Evolutionary conservation across 139 green algal species (phyloP).

Genomic region (Monoraphidium neglectum): DNA sequence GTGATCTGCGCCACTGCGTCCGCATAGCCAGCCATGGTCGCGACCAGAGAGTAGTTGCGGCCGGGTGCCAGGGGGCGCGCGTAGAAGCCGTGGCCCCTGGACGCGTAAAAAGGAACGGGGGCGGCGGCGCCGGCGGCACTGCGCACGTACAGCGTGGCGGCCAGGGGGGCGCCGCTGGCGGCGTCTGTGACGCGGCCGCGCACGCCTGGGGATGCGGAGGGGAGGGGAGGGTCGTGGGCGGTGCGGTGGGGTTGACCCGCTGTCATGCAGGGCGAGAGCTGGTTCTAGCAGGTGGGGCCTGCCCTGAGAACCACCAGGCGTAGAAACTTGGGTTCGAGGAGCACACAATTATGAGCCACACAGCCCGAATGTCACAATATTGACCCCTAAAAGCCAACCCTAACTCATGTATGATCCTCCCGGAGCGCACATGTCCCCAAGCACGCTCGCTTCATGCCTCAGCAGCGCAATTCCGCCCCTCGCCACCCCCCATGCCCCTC

Average conservation of each 20-base stretch:
- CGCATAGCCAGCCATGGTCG: constrained; percentile 3
- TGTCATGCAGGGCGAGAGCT: background rate
- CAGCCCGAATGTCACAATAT: background rate
- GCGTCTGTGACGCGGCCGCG: constrained; percentile 6
- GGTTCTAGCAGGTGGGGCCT: background rate
- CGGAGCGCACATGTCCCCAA: background rate
- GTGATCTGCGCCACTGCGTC: background rate
- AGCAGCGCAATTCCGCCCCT: background rate
- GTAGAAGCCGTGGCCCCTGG: background rate
- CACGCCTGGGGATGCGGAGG: constrained; percentile 4
- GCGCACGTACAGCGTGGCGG: constrained; percentile 45
- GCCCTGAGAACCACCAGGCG: background rate
- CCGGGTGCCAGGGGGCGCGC: constrained; percentile 29
- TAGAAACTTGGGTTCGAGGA: background rate
- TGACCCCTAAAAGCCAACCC: background rate
- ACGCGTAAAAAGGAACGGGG: background rate
- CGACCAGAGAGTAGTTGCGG: constrained; percentile 57
- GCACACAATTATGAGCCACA: background rate
- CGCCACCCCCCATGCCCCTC: too few relatives aligned
- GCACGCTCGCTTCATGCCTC: background rate
- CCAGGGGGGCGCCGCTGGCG: constrained; percentile 17
- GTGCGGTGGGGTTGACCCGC: background rate
- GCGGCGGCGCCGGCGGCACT: constrained; percentile 40
- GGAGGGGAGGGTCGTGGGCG: background rate
- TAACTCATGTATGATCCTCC: background rate